Percentiles rank a stretch among this genome's conserved stretches.
These are phyloP conservation scores for Anthoceros angustus DNA, from an alignment of 225 moss, liverwort and hornwort genomes.

Conservation along the genomic window DNA sequence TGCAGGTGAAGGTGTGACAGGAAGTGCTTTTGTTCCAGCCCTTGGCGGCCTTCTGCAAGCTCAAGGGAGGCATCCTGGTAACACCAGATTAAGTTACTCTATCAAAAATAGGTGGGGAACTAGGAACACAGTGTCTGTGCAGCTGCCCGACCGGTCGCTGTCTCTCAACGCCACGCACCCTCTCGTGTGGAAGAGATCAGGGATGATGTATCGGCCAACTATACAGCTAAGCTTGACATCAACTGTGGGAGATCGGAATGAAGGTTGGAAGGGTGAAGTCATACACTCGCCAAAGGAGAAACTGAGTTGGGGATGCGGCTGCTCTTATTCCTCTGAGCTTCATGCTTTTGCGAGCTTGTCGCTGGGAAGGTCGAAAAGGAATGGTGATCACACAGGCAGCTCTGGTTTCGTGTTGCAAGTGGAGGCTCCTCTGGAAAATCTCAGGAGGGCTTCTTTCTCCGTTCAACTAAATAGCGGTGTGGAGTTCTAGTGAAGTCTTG, in stretches of 20 bases:
- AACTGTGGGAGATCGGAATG: conserved; percentile 38
- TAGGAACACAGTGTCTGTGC: conserved; percentile 31
- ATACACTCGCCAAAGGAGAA: conserved; percentile 56
- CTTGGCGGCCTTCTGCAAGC: conserved; percentile 51
- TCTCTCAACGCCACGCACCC: conserved; percentile 42
- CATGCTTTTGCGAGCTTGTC: conserved; percentile 52
- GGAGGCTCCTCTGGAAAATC: conserved; percentile 35
- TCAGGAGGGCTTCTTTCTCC: conserved; percentile 34
- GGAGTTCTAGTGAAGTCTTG: conserved; percentile 26
- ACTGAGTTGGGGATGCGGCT: conserved; percentile 65
- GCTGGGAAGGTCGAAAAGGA: conserved; percentile 51
- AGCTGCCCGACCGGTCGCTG: conserved; percentile 40
- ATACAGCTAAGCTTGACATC: conserved; percentile 49
- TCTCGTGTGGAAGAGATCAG: conserved; percentile 43
- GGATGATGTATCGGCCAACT: conserved; percentile 47
- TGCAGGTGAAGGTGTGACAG: conserved; percentile 48
- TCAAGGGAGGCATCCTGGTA: conserved; percentile 45
- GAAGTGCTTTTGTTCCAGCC: conserved; percentile 42
- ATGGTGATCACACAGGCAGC: conserved; percentile 62
- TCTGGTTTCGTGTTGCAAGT: conserved; percentile 55
- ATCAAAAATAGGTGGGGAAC: conserved; percentile 49
- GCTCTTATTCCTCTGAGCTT: conserved; percentile 28
- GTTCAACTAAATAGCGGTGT: conserved; percentile 66
- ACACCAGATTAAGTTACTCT: conserved; percentile 45
- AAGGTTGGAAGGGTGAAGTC: conserved; percentile 40